Conservation (phyloP, 768 basidiomycete species). For the Macrolepiota dolichaula region DNA sequence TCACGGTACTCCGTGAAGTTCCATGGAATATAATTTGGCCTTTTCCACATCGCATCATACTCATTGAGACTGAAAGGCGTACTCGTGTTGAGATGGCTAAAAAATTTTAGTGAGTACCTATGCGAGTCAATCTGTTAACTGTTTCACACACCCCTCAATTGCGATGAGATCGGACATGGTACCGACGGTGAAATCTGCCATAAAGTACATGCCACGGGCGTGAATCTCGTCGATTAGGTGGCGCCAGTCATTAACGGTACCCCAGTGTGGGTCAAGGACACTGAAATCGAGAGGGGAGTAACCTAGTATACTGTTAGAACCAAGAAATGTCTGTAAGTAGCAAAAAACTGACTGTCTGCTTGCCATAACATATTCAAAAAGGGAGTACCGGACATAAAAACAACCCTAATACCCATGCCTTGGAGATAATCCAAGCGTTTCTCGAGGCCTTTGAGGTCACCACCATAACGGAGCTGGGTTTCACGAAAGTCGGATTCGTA, state of each 20-base stretch:
- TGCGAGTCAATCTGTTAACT: conserved; percentile 5
- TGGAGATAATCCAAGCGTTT: conserved; percentile 81
- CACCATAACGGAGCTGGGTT: conserved; percentile 86
- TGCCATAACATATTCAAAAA: conserved; percentile 98
- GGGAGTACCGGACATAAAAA: conserved; percentile 91
- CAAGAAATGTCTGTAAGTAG: not conserved
- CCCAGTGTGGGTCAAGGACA: conserved; percentile 91
- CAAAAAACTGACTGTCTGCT: conserved; percentile 73
- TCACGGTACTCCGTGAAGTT: conserved; percentile 82
- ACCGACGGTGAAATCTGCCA: conserved; percentile 92
- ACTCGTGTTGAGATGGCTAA: conserved; percentile 72
- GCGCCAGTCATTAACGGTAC: conserved; percentile 78
- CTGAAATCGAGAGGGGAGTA: conserved; percentile 93
- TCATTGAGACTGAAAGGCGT: conserved; percentile 79
- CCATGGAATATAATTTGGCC: conserved; percentile 79
- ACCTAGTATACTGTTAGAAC: conserved; percentile 40
- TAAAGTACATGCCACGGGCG: conserved; percentile 82
- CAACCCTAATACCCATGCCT: conserved; percentile 80
- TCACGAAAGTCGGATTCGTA: conserved; percentile 86
- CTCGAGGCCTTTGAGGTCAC: conserved; percentile 79
- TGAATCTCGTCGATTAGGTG: conserved; percentile 75
- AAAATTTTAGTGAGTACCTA: not conserved
- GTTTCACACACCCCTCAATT: conserved; percentile 61
- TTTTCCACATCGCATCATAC: conserved; percentile 71
- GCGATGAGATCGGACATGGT: conserved; percentile 89